These are phyloP conservation scores for Leptoxyphium fumago DNA, from an alignment of 2,329 filamentous ascomycete species.

Conservation along the genomic window DNA sequence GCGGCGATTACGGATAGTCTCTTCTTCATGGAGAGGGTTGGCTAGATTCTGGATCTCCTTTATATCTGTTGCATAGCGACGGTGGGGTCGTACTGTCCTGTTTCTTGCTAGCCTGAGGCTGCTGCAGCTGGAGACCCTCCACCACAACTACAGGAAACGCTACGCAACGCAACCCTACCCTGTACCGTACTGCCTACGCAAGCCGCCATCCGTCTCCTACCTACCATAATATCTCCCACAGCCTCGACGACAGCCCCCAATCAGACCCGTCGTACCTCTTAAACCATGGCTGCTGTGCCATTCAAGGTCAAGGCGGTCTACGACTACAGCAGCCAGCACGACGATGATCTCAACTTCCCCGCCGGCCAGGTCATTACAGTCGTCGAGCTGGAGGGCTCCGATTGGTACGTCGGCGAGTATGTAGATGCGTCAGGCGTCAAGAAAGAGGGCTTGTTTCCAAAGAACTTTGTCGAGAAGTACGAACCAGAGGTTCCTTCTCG, in stretches of 20 bases:
- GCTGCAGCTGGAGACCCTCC: neutral
- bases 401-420: conserved; percentile 90
- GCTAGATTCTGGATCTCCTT: no score
- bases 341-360: conserved; percentile 83
- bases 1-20: no score
- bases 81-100: neutral
- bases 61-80: neutral
- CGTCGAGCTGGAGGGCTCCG: conserved; percentile 77
- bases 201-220: no score
- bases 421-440: conserved; percentile 58
- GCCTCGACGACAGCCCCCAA: no score
- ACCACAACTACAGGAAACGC: neutral
- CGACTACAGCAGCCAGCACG: conserved; percentile 84
- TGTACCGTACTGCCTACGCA: no score
- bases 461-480: conserved; percentile 94
- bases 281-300: conserved; percentile 43
- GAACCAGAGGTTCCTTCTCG: conserved; percentile 83
- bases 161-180: no score
- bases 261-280: neutral
- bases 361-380: conserved; percentile 85
- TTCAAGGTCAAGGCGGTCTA: conserved; percentile 95
- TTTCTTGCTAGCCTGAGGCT: neutral
- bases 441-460: conserved; percentile 78
- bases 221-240: no score
- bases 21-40: no score